phyloP scores from a whole-genome alignment of 345 rosid genomes.

The Ceriops zippeliana region DNA sequence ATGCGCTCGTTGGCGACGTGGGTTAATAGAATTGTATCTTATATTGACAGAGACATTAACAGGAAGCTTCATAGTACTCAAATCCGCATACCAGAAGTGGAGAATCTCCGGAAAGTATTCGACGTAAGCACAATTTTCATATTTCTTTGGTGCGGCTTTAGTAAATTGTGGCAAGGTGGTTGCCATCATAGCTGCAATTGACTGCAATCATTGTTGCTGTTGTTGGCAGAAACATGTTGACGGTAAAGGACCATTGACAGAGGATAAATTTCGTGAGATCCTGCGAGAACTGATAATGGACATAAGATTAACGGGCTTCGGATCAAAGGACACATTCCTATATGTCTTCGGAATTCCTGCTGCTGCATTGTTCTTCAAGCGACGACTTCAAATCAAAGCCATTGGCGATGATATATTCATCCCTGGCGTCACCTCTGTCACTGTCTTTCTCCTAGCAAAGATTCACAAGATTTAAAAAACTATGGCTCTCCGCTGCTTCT shows the following conservation, averaged over 20 bases:
- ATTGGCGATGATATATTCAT: slow-evolving; percentile 63
- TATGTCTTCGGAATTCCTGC: slow-evolving; percentile 66
- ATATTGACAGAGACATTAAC: slow-evolving; percentile 51
- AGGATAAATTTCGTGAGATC: slow-evolving; percentile 62
- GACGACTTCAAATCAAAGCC: slow-evolving; percentile 40
- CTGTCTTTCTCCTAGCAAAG: slow-evolving; percentile 69
- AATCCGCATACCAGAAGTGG: slow-evolving; percentile 48
- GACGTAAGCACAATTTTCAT: slow-evolving; percentile 24
- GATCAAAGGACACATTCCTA: slow-evolving; percentile 56
- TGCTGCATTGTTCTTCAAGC: slow-evolving; percentile 52
- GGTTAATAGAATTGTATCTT: neutral
- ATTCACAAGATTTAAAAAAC: slow-evolving; percentile 55
- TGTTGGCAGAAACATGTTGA: slow-evolving; percentile 41
- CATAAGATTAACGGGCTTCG: slow-evolving; percentile 65
- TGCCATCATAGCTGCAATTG: too few species aligned
- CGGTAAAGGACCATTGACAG: slow-evolving; percentile 28
- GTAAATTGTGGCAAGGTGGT: neutral
- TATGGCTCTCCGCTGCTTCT: neutral
- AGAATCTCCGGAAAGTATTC: slow-evolving; percentile 35
- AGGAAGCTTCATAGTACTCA: slow-evolving; percentile 61
- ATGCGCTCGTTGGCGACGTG: neutral
- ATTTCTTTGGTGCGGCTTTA: neutral
- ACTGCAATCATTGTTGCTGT: too few species aligned
- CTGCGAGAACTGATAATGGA: slow-evolving; percentile 48
- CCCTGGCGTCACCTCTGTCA: slow-evolving; percentile 69